phyloP scores from a whole-genome alignment of 192 early-diverging fungal genomes.

The Backusella westeae region DNA sequence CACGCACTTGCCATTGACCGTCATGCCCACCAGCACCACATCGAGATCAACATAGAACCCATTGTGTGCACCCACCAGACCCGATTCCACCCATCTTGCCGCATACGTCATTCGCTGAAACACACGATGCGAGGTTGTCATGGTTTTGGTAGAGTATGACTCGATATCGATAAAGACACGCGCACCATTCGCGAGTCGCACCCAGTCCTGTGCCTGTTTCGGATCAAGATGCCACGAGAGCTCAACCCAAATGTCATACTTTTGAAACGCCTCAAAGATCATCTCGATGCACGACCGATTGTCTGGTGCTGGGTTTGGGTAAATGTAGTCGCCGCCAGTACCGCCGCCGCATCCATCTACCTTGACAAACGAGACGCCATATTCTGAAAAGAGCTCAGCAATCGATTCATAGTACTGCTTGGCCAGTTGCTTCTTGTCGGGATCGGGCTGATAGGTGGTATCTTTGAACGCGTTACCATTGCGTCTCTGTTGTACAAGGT shows the following conservation, averaged over 20 bases:
- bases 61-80: conserved; percentile 11
- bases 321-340: conserved; percentile 19
- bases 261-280: conserved; percentile 16
- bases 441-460: conserved; percentile 22
- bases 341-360: conserved; percentile 33
- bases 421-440: neutral
- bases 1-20: conserved; percentile 24
- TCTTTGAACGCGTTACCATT: conserved; percentile 28
- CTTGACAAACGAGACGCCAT: conserved; percentile 28
- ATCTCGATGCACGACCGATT: conserved; percentile 20
- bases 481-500: neutral
- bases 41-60: conserved; percentile 33
- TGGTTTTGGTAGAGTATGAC: conserved; percentile 26
- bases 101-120: conserved; percentile 25
- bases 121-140: conserved; percentile 22
- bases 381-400: conserved; percentile 31
- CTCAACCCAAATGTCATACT: conserved; percentile 31
- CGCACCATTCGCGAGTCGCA: conserved; percentile 13
- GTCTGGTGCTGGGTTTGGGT: conserved; percentile 28
- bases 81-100: conserved; percentile 20
- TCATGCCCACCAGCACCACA: conserved; percentile 27
- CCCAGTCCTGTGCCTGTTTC: conserved; percentile 19
- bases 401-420: conserved; percentile 28
- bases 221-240: conserved; percentile 32
- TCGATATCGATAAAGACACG: conserved; percentile 34